Evolutionary conservation across 345 rosid species (phyloP).

Genomic region (Populus euphratica): DNA sequence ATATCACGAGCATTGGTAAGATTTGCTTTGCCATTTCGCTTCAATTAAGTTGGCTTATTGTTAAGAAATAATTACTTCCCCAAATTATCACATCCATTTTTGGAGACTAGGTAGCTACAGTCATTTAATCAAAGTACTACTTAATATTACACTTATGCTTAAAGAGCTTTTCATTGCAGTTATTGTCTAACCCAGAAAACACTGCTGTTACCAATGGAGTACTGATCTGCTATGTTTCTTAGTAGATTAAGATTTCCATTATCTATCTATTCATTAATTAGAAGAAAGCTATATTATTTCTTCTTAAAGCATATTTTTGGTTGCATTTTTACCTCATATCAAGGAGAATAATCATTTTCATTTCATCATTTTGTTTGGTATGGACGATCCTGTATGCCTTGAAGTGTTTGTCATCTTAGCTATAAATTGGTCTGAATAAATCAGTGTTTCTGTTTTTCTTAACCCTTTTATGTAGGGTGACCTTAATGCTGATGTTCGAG

Average conservation of each 20-base stretch:
- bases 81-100: not conserved
- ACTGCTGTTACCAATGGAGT: no score
- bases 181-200: no score
- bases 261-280: no score
- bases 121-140: not conserved
- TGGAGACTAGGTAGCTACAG: not conserved
- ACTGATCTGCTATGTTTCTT: no score
- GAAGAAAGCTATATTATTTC: no score
- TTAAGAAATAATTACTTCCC: not conserved
- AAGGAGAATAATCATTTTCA: no score
- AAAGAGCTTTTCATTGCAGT: no score
- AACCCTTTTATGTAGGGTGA: conserved; percentile 62
- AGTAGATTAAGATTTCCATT: no score
- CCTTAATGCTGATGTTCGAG: conserved; percentile 94
- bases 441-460: not conserved
- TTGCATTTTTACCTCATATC: no score
- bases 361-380: not conserved
- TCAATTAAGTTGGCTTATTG: not conserved
- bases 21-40: conserved; percentile 10
- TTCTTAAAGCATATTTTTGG: no score
- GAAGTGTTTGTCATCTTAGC: not conserved
- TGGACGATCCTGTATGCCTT: not conserved
- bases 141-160: no score
- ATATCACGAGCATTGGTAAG: conserved; percentile 92
- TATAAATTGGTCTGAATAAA: not conserved